Evolutionary conservation across 164 flowering plant genomes (phyloP).

Genomic region (Saururus chinensis): DNA sequence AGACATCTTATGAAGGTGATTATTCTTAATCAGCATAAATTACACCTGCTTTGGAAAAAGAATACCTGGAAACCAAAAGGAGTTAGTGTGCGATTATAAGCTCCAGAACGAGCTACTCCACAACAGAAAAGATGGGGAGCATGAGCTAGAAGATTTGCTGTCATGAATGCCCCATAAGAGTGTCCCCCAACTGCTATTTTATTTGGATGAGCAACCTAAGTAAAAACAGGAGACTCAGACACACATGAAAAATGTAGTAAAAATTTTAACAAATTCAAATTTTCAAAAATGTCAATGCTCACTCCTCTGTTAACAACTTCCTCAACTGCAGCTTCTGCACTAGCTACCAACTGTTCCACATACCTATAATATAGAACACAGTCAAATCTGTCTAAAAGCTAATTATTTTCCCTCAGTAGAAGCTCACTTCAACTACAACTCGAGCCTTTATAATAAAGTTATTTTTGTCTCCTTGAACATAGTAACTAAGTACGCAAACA

Average conservation of each 20-base stretch:
- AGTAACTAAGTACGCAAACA: too few species aligned
- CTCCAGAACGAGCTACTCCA: slow-evolving; percentile 97
- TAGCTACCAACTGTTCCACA: slow-evolving; percentile 84
- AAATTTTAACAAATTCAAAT: background rate
- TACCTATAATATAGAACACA: slow-evolving; percentile 38
- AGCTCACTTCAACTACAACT: too few species aligned
- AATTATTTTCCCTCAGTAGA: too few species aligned
- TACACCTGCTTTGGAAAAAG: background rate
- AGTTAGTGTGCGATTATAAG: slow-evolving; percentile 95
- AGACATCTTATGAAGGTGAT: background rate
- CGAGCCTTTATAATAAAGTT: too few species aligned
- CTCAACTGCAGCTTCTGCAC: slow-evolving; percentile 99
- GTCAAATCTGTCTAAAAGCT: background rate
- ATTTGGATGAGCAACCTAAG: slow-evolving; percentile 87
- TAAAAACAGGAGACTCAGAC: slow-evolving; percentile 7
- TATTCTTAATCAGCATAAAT: background rate
- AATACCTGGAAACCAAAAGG: slow-evolving; percentile 97
- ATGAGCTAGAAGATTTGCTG: slow-evolving; percentile 94
- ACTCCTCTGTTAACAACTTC: slow-evolving; percentile 91
- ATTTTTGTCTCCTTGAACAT: too few species aligned
- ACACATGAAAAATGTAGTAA: background rate
- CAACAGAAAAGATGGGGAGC: slow-evolving; percentile 97
- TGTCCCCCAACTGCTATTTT: slow-evolving; percentile 99
- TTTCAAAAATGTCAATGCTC: slow-evolving; percentile 14
- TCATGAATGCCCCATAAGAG: slow-evolving; percentile 99